Conservation (phyloP, 768 basidiomycete genomes). For the Suillus decipiens region DNA sequence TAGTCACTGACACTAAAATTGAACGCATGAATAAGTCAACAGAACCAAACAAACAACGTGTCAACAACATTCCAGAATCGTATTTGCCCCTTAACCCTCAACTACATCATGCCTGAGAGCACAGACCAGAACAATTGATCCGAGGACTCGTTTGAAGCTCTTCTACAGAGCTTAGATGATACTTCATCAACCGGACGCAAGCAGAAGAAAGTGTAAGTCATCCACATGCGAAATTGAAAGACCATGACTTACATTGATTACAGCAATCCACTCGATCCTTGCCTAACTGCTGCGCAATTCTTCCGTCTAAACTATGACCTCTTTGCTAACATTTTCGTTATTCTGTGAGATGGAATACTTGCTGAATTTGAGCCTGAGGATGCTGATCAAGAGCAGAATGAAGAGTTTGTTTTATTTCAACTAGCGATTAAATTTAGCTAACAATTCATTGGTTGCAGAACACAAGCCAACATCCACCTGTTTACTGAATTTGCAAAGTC, state of each 20-base stretch:
- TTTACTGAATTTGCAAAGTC: slow-evolving; percentile 2
- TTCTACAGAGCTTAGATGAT: background rate
- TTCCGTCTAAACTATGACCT: background rate
- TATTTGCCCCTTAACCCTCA: too few species aligned
- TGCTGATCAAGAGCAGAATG: background rate
- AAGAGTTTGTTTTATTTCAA: background rate
- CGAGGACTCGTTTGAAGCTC: background rate
- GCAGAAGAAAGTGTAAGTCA: background rate
- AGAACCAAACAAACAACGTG: too few species aligned
- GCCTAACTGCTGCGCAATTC: background rate
- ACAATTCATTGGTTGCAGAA: background rate
- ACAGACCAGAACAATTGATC: background rate
- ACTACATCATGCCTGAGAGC: background rate
- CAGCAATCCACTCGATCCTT: background rate
- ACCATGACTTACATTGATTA: background rate
- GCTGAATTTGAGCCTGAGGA: background rate
- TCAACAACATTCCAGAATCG: too few species aligned
- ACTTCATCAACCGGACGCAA: background rate
- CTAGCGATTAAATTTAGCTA: background rate
- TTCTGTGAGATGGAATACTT: background rate
- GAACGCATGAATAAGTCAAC: too few species aligned
- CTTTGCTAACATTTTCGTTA: background rate
- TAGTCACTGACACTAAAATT: too few species aligned
- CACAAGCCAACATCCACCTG: background rate
- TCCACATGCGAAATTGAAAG: background rate